phyloP scores from a whole-genome alignment of 805 yeast genomes.

The Saccharomycopsis guyanensis region DNA sequence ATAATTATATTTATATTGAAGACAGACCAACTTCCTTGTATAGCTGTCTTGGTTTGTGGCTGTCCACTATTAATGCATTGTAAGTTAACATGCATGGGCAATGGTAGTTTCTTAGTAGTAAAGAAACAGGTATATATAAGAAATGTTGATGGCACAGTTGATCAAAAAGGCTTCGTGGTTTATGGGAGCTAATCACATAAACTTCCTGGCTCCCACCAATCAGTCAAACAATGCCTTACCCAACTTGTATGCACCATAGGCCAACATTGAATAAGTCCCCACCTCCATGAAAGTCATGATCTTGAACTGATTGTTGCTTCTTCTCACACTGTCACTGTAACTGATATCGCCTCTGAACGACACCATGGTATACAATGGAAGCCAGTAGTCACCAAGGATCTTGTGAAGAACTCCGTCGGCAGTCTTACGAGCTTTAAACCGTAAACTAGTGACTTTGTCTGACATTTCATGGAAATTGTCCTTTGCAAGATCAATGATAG shows the following conservation, averaged over 20 bases:
- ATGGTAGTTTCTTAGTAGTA: no score
- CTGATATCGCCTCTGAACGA: conserved; percentile 79
- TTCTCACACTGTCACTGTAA: conserved; percentile 58
- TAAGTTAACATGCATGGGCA: no score
- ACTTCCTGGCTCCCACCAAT: background rate
- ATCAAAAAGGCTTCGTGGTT: no score
- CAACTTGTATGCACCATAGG: conserved; percentile 3
- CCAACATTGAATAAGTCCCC: conserved; percentile 5
- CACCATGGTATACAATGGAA: conserved; percentile 88
- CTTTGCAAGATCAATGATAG: conserved; percentile 73
- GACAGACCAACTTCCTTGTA: no score
- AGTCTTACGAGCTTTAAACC: conserved; percentile 57
- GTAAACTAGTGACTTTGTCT: conserved; percentile 55
- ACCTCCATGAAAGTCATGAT: conserved; percentile 33
- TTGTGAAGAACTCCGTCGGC: conserved; percentile 61
- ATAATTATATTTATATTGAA: no score
- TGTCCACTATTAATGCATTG: no score
- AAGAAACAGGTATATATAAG: no score
- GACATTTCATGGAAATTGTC: conserved; percentile 86
- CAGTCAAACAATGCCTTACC: background rate
- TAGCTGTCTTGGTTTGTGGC: no score
- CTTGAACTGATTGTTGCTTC: conserved; percentile 45
- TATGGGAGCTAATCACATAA: no score
- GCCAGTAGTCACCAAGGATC: conserved; percentile 55
- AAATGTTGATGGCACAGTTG: no score